Evolutionary conservation across 371 early-diverging fungal genomes (phyloP), one percentile per base, ranked within the genome.

Genomic region (Mucor velutinosus): DNA sequence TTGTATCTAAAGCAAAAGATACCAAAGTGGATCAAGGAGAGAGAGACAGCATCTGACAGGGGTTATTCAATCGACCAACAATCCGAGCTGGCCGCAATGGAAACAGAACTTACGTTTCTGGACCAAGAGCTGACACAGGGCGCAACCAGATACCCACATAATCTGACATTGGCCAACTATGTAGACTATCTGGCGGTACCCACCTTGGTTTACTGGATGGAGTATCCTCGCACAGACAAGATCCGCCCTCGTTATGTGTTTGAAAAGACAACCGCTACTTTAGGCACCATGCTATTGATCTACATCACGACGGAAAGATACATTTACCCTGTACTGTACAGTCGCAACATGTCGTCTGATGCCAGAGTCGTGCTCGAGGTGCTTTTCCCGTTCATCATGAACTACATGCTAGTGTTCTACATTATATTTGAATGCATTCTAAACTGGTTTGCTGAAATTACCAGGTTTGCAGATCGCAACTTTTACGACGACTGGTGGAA

Each of bases 401-500:
- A 90, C 76, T 95, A 93, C 77, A 78, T 97, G 53, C 76, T 95
- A 47, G 85, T 95, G 60, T 98, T 97, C 70, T 96, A 91, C 74
- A 92, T 97, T 72, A 93, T 96, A 33, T 98, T 97, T 74, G 96
- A 95, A 79, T 95, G 94, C 72, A 92, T 95, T 68, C 89, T 95
- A 74, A 95, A 97, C 70, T 93, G 89, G 19, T 95, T 96, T 83
- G 97, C 97, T 32, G 98, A 99, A 72, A 72, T 98, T 32, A 97
- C 94, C 29, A 76, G 89, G 84, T 97, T 97, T 77, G 96, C 96
- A 19, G 98, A 99, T 73, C 89, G 95, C 56, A 88, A 91, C 67
- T 97, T 98, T 80, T 98, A 97, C 81, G 95, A 94, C 59, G 95
- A 97, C 77, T 99, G 97, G 97, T 99, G 98, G 98, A 98, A 99